These are phyloP conservation scores for Pythium rhizo-oryzae DNA, from an alignment of 352 stramenopile genomes.

Conservation along the genomic window DNA sequence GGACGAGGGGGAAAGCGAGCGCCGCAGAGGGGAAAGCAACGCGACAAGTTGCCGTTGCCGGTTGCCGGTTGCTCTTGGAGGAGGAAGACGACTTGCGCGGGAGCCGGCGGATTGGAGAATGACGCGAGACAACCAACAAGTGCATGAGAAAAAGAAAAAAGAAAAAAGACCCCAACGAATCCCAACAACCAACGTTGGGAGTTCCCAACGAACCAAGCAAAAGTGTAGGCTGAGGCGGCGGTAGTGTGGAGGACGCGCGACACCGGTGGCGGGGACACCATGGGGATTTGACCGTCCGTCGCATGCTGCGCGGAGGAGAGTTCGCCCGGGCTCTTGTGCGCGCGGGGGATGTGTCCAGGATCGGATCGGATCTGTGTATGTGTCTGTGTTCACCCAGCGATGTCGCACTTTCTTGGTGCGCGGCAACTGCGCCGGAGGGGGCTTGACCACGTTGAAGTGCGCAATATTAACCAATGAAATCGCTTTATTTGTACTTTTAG, in stretches of 20 bases:
- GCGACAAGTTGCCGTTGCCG: no score
- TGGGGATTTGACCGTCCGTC: no score
- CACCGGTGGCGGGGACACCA: no score
- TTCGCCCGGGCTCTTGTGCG: not conserved
- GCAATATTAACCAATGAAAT: constrained; percentile 10
- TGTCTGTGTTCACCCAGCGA: not conserved
- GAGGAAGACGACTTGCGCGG: constrained; percentile 16
- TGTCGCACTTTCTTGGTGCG: constrained; percentile 1
- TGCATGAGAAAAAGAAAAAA: not conserved
- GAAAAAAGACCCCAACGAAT: not conserved
- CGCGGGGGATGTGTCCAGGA: not conserved
- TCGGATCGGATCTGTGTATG: not conserved
- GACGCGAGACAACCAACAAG: not conserved
- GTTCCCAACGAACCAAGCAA: no score
- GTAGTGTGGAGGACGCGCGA: no score
- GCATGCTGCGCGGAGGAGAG: not conserved
- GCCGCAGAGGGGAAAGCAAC: not conserved
- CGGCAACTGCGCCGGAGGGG: not conserved
- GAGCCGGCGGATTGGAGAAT: constrained; percentile 17
- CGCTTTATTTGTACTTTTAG: constrained; percentile 4
- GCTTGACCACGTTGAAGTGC: constrained; percentile 11
- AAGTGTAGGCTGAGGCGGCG: no score
- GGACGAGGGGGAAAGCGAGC: not conserved
- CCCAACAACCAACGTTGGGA: no score
- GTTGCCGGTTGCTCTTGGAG: not conserved